A percentile compares a stretch with the other conserved stretches of the same genome.
These are phyloP conservation scores for Ophiocordyceps camponoti-saundersi DNA, from an alignment of 2,329 filamentous ascomycete genomes.

Conservation along the genomic window DNA sequence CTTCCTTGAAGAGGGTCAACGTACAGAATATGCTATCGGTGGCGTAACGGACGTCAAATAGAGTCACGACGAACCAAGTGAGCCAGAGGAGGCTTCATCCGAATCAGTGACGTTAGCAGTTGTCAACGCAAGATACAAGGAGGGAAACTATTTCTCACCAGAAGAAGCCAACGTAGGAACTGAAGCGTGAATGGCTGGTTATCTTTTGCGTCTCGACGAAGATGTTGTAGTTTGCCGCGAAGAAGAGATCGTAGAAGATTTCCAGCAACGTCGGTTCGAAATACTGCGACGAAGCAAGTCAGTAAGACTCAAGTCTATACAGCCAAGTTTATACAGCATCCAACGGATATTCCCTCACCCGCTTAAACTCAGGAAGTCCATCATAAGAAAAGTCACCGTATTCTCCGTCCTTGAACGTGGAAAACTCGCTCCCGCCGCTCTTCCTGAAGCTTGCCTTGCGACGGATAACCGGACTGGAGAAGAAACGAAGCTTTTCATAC, in stretches of 20 bases:
- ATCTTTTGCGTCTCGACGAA: slow-evolving; percentile 23
- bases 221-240: slow-evolving; percentile 44
- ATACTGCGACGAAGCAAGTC: slow-evolving; percentile 7
- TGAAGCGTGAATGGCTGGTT: slow-evolving; percentile 15
- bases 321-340: no score
- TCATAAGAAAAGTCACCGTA: no score
- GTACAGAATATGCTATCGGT: slow-evolving; percentile 1
- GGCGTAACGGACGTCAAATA: neutral
- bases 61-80: slow-evolving; percentile 1
- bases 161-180: slow-evolving; percentile 13
- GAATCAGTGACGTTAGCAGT: neutral
- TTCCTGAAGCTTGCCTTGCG: no score
- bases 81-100: neutral
- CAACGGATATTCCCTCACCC: slow-evolving; percentile 7
- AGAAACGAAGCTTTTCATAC: slow-evolving; percentile 12
- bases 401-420: slow-evolving; percentile 3
- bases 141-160: no score
- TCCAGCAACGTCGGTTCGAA: slow-evolving; percentile 19
- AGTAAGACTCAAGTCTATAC: no score
- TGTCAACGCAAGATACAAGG: no score
- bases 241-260: slow-evolving; percentile 21
- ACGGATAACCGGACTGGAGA: slow-evolving; percentile 13
- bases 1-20: no score
- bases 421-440: neutral
- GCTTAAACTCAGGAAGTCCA: slow-evolving; percentile 8